phyloP scores from a whole-genome alignment of 225 moss, liverwort and hornwort genomes.

The Antitrichia curtipendula region DNA sequence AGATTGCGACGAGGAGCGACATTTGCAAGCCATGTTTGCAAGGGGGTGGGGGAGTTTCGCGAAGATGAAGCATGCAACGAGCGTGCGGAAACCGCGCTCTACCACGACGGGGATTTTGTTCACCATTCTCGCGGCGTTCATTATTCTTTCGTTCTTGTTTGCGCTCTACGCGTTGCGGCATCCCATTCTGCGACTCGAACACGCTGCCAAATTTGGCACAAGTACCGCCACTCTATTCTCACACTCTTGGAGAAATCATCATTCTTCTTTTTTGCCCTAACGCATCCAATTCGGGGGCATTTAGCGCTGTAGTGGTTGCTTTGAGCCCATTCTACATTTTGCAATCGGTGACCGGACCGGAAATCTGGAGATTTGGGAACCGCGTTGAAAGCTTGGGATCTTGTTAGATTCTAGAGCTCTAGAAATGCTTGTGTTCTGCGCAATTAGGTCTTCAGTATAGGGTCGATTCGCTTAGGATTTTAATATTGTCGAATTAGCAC shows the following conservation, averaged over 20 bases:
- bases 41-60: background rate
- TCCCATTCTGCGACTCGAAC: background rate
- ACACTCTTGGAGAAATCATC: background rate
- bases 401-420: background rate
- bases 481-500: background rate
- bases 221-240: background rate
- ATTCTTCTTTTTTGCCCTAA: background rate
- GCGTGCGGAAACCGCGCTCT: slow-evolving; percentile 8
- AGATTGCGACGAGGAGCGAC: background rate
- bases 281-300: background rate
- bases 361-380: background rate
- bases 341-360: background rate
- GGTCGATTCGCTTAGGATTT: background rate
- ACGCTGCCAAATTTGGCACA: slow-evolving; percentile 3
- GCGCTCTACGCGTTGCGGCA: slow-evolving; percentile 5
- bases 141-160: slow-evolving; percentile 8
- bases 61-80: background rate
- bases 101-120: slow-evolving; percentile 14
- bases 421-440: background rate
- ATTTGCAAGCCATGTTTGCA: background rate
- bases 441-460: background rate
- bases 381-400: background rate
- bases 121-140: background rate
- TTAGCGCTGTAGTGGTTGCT: background rate
- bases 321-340: background rate